phyloP scores from a whole-genome alignment of 2,329 filamentous ascomycete genomes.

The Penicillium sumatraense region DNA sequence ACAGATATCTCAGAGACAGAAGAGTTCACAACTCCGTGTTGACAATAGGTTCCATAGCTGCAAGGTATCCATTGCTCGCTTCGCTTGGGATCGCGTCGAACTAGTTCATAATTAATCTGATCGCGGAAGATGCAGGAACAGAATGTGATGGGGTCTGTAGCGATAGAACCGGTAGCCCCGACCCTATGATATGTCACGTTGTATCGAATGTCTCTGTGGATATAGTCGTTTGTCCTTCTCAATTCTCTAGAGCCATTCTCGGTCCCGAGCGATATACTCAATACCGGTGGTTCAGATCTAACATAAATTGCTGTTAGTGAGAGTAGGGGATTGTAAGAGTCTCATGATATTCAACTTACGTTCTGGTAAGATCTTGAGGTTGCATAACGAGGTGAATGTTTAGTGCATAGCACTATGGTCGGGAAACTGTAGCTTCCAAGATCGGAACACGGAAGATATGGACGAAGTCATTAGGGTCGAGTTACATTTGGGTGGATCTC shows the following conservation, averaged over 20 bases:
- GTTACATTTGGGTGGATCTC: no score
- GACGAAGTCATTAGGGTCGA: no score
- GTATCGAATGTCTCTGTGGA: not conserved
- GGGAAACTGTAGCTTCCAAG: no score
- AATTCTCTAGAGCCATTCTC: not conserved
- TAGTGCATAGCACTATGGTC: no score
- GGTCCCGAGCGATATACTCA: not conserved
- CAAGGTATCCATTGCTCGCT: not conserved
- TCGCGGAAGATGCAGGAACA: not conserved
- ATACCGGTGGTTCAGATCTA: not conserved
- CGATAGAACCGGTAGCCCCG: not conserved
- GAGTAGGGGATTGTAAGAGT: no score
- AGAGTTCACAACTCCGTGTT: not conserved
- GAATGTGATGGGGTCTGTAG: not conserved
- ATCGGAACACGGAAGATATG: no score
- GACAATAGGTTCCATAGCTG: not conserved
- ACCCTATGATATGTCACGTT: not conserved
- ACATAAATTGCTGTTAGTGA: no score
- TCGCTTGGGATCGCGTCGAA: not conserved
- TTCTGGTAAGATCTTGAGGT: no score
- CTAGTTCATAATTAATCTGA: not conserved
- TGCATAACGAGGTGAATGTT: no score
- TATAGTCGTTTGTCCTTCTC: not conserved
- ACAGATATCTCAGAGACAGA: not conserved
- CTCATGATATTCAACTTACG: no score